Evolutionary conservation across 192 early-diverging fungal species (phyloP), one percentile per base, ranked within the genome.

Genomic region (Obelidium mucronatum): DNA sequence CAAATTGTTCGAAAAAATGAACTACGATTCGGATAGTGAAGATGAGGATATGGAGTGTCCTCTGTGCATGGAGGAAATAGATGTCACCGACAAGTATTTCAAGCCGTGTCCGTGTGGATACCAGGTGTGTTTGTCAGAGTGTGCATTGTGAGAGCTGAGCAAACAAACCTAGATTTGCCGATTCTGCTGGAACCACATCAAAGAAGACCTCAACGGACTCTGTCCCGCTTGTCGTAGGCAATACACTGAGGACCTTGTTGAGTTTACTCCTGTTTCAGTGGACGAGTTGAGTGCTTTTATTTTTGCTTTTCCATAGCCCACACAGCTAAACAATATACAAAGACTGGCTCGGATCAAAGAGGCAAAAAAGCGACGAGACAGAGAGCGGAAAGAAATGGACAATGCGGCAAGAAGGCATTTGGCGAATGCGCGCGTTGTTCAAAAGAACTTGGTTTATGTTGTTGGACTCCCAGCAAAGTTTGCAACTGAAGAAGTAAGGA

Each of bases 161-260:
- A 15, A 26, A 75, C 17, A 31, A 26, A 22, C 36, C 35, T 84
- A 98, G 96, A 96, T 99, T 78, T 99, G 98, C 82, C 91, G 97
- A 13, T 99, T 99, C 81, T 99, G 98, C 75, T 98, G 96, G 93
- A 93, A 99, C 78, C 96, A 95, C 79, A 97, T 99, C 80, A 95
- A 95, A 75, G 93, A 97, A 56, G 90, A 96, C 80, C 87, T 94
- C 68, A 97, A 95, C 80, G 92, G 93, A 17, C 89, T 92, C 24
- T 99, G 98, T 73, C 98, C 98, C 28, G 98, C 98, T 22, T 99
- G 98, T 73, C 87, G 98, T 26, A 84, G 96, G 31, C 78, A 91
- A 1, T 99, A 96, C 73, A 90, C 93, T 17, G 96, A 98, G 59
- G 94, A 99, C 63, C 92, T 83, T 2, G 86, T 94, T 52, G 91